These are phyloP conservation scores for Candida loeiensis DNA, from an alignment of 805 yeast species.

Conservation along the genomic window DNA sequence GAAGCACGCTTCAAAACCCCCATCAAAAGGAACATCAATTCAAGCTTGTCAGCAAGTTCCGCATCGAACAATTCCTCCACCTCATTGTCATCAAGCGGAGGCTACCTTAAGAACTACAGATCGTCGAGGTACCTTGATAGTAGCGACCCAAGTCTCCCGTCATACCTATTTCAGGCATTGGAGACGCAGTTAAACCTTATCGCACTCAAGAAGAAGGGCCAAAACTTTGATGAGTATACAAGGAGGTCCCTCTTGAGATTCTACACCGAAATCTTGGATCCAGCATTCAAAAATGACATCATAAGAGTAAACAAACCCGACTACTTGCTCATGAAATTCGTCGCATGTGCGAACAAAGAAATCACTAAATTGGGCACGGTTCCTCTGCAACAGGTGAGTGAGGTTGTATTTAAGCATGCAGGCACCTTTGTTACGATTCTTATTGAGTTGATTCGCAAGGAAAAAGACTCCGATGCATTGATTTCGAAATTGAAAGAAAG, in stretches of 20 bases:
- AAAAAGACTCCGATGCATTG: constrained; percentile 34
- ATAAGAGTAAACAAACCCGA: constrained; percentile 33
- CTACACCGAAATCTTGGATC: constrained; percentile 57
- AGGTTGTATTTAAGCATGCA: constrained; percentile 35
- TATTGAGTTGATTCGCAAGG: constrained; percentile 34
- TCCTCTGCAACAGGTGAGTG: constrained; percentile 28
- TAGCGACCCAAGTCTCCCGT: constrained; percentile 32
- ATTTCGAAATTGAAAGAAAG: constrained; percentile 43
- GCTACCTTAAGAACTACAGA: constrained; percentile 11
- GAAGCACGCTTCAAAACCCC: constrained; percentile 59
- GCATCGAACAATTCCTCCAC: constrained; percentile 1
- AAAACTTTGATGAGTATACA: constrained; percentile 43
- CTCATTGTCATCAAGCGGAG: not conserved
- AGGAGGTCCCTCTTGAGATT: constrained; percentile 58
- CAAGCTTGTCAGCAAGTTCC: not conserved
- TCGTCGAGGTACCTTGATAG: constrained; percentile 9
- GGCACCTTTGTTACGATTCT: constrained; percentile 35
- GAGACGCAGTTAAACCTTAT: constrained; percentile 42
- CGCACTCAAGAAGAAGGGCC: constrained; percentile 41
- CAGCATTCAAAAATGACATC: constrained; percentile 36
- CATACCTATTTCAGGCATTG: constrained; percentile 34
- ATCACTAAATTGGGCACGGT: constrained; percentile 38
- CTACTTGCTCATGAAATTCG: constrained; percentile 51
- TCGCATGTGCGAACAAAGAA: constrained; percentile 52
- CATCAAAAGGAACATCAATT: constrained; percentile 9